A percentile compares a stretch with the other conserved stretches of the same genome.
phyloP scores from a whole-genome alignment of 805 yeast species.

The Candida golubevii region DNA sequence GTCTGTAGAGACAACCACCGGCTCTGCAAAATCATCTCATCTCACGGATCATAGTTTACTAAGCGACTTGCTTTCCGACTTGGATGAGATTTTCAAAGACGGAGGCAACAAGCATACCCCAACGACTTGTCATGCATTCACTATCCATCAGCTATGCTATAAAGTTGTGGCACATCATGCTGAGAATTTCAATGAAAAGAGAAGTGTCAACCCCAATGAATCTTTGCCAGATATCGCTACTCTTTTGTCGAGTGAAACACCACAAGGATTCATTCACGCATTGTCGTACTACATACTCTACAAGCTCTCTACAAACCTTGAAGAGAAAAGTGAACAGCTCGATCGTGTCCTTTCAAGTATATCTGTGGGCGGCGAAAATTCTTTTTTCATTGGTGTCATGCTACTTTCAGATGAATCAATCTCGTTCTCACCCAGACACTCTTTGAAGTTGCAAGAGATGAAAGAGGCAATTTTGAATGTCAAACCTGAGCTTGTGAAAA shows the following conservation, averaged over 20 bases:
- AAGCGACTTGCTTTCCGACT: constrained; percentile 6
- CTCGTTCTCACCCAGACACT: background rate
- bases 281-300: constrained; percentile 5
- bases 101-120: too few relatives aligned
- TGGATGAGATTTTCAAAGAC: background rate
- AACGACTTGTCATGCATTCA: too few relatives aligned
- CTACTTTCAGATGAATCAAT: constrained; percentile 2
- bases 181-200: too few relatives aligned
- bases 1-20: background rate
- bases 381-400: constrained; percentile 5
- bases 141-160: too few relatives aligned
- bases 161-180: too few relatives aligned
- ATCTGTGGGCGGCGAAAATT: constrained; percentile 1
- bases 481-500: background rate
- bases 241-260: too few relatives aligned
- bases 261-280: background rate
- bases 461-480: background rate
- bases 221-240: too few relatives aligned
- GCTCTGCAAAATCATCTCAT: background rate
- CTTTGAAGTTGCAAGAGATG: background rate
- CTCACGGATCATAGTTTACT: constrained; percentile 4
- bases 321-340: constrained; percentile 1
- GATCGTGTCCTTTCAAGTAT: constrained; percentile 1
- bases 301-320: constrained; percentile 6
- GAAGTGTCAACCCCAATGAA: too few relatives aligned